Percentiles rank a stretch among this genome's conserved stretches.
These are phyloP conservation scores for Suillus sp. DNA, from an alignment of 768 basidiomycete species.

Conservation along the genomic window DNA sequence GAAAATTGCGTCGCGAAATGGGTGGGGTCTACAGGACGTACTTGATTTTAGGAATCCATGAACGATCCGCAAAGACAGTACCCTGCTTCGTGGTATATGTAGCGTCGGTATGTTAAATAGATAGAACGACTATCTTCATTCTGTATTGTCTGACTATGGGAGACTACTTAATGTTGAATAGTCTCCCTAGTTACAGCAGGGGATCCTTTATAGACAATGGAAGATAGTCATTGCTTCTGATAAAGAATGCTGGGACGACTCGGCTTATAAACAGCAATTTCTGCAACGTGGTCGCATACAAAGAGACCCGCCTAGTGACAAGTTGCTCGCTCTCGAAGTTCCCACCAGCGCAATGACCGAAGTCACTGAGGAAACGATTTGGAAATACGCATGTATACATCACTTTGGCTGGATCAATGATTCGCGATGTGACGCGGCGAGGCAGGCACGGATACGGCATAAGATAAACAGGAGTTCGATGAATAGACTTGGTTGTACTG, in stretches of 20 bases:
- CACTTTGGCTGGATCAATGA: not conserved
- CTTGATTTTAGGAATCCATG: not conserved
- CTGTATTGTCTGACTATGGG: too few relatives aligned
- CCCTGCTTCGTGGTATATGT: not conserved
- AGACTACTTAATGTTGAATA: too few relatives aligned
- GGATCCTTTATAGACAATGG: not conserved
- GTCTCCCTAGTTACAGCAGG: too few relatives aligned
- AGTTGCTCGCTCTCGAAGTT: not conserved
- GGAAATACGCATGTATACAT: not conserved
- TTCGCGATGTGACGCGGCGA: not conserved
- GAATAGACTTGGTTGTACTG: not conserved
- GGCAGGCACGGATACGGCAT: not conserved
- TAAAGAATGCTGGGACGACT: not conserved
- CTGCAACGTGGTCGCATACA: not conserved
- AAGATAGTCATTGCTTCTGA: not conserved
- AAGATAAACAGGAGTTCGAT: not conserved
- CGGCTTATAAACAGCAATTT: not conserved
- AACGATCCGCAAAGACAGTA: not conserved
- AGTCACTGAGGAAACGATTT: not conserved
- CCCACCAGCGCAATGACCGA: not conserved
- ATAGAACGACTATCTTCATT: not conserved
- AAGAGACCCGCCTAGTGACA: not conserved
- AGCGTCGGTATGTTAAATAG: not conserved
- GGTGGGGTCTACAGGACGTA: not conserved
- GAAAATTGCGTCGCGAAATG: not conserved